Conservation (phyloP, 164 flowering plant genomes). For the Chimonanthus praecox region DNA sequence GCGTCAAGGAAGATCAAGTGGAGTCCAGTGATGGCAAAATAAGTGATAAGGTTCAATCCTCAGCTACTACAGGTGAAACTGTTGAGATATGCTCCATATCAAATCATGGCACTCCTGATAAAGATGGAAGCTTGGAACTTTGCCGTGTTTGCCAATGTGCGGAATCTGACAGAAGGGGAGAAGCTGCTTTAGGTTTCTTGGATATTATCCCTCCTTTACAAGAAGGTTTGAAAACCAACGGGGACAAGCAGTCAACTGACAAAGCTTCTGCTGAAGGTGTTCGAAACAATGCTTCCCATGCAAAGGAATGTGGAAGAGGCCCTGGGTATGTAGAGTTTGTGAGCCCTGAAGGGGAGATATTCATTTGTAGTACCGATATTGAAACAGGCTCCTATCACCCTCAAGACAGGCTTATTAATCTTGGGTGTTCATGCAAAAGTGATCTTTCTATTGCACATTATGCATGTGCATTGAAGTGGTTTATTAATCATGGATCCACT, state of each 20-base stretch:
- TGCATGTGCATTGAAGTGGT: slow-evolving; percentile 96
- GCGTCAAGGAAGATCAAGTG: slow-evolving; percentile 13
- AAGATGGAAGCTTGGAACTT: slow-evolving; percentile 39
- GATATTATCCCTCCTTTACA: slow-evolving; percentile 48
- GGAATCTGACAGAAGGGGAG: slow-evolving; percentile 87
- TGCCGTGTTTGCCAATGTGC: slow-evolving; percentile 93
- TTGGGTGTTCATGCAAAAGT: slow-evolving; percentile 90
- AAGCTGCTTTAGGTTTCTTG: slow-evolving; percentile 66
- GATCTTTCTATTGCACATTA: slow-evolving; percentile 89
- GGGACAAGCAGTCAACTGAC: slow-evolving; percentile 20
- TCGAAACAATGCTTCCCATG: slow-evolving; percentile 9
- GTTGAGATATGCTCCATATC: slow-evolving; percentile 19
- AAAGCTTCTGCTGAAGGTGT: slow-evolving; percentile 17
- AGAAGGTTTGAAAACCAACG: slow-evolving; percentile 23
- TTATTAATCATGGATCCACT: slow-evolving; percentile 88
- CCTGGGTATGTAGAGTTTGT: slow-evolving; percentile 53
- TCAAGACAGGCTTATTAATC: slow-evolving; percentile 54
- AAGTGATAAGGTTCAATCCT: slow-evolving; percentile 16
- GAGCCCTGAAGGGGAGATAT: slow-evolving; percentile 82
- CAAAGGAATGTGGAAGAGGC: slow-evolving; percentile 20
- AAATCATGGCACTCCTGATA: slow-evolving; percentile 34
- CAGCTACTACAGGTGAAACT: slow-evolving; percentile 22
- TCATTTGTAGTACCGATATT: slow-evolving; percentile 64
- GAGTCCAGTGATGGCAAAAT: slow-evolving; percentile 15
- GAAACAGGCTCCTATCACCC: slow-evolving; percentile 52